Conservation (phyloP, 805 yeast genomes). For the Sugiyamaella smithiae region DNA sequence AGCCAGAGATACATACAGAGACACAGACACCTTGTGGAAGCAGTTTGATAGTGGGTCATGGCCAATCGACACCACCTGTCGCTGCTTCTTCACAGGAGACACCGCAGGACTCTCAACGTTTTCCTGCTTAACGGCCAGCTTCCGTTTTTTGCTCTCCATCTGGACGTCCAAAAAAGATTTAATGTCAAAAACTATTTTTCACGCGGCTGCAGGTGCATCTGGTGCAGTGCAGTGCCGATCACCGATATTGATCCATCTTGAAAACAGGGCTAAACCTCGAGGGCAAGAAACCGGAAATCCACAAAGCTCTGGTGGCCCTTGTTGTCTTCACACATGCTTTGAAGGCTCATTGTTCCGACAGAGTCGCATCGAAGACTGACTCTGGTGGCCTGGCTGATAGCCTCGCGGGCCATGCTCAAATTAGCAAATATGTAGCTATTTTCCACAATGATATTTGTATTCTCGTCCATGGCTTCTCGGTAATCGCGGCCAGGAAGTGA, state of each 20-base stretch:
- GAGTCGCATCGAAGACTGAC: conserved; percentile 55
- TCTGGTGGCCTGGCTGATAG: conserved; percentile 49
- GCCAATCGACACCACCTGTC: background rate
- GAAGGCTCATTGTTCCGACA: conserved; percentile 47
- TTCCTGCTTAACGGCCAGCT: background rate
- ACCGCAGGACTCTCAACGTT: background rate
- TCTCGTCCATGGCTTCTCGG: conserved; percentile 26
- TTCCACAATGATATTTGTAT: conserved; percentile 25
- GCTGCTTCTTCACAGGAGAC: background rate
- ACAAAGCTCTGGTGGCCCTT: conserved; percentile 30
- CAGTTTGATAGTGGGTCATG: conserved; percentile 40
- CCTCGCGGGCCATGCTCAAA: conserved; percentile 48
- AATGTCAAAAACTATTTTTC: conserved; percentile 1
- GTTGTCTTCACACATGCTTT: conserved; percentile 39
- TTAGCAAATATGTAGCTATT: conserved; percentile 46
- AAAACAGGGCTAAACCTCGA: too few species aligned
- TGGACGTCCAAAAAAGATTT: background rate
- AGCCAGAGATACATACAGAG: conserved; percentile 81
- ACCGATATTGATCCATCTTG: too few species aligned
- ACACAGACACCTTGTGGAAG: conserved; percentile 57
- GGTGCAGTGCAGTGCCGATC: too few species aligned
- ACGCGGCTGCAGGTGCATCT: background rate
- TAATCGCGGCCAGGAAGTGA: conserved; percentile 28
- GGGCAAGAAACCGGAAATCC: conserved; percentile 30
- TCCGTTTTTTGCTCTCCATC: conserved; percentile 2